Base-by-base conservation (phyloP, 225 moss, liverwort and hornwort species). In the Takakia lepidozioides region DNA sequence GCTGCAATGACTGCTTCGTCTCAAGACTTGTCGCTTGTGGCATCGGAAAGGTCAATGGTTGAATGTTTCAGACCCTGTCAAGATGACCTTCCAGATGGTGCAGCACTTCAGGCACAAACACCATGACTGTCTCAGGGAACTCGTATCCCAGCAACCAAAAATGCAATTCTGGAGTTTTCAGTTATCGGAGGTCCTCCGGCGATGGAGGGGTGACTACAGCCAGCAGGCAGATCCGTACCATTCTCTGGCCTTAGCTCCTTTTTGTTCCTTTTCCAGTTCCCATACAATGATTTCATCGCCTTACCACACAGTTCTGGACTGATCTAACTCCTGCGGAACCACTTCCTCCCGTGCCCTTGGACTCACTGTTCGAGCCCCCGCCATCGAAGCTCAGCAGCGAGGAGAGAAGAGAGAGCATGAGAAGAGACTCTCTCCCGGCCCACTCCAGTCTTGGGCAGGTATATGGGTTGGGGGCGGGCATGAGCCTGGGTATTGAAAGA, bases 101-200 rank as follows among this genome's bases (percentile, higher is more conserved):
- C 82, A 90, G 66, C 19, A 69, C 51, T 28, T 84, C 87, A 18
- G 87, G 84, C 73, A 87, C 71, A 80, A 98, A 90, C 79, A 98
- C 68, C 95, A 98, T 90, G 61, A 98, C 84, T 29, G 90, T 98
- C 74, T 98, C 95, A 11, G 95, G 95, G 39, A 98, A 98, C 87
- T 98, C 95, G 46, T 98, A 98, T 67, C 95, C 95, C 60, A 98
- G 63, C 68, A 98, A 65, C 95, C 95, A 98, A 46, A 90, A 87
- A 59, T 98, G 95, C 84, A 98, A 82, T 72, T 90, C 95, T 45
- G 95, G 84, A 7, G 90, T 87, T 79, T 98, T 98, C 19, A 98
- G 66, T 70, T 98, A 98, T 1, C 95, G 79, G 64, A 98, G 73
- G 48, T 98, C 95, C 67, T 98, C 95, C 51, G 90, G 87, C 23